Conservation (phyloP, 257 asterid species). For the Ballota nigra region DNA sequence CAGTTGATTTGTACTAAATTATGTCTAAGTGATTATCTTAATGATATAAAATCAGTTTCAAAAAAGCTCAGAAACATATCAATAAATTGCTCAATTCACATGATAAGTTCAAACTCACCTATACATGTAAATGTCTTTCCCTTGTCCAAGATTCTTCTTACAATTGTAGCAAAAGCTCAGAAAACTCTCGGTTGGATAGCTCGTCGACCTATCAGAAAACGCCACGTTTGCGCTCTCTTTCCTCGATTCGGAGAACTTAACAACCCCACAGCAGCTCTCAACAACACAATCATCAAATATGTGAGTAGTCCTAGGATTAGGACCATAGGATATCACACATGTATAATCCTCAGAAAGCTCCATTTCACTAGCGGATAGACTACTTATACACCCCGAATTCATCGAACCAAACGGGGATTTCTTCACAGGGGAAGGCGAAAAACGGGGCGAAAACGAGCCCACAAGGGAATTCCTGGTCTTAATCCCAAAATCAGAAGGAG, state of each 20-base stretch:
- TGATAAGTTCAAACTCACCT: slow-evolving; percentile 40
- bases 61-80: background rate
- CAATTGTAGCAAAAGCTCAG: slow-evolving; percentile 76
- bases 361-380: slow-evolving; percentile 64
- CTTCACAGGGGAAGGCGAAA: slow-evolving; percentile 39
- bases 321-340: slow-evolving; percentile 78
- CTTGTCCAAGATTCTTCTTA: slow-evolving; percentile 72
- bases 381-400: slow-evolving; percentile 34
- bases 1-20: background rate
- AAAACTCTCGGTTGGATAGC: slow-evolving; percentile 64
- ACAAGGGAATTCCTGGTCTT: slow-evolving; percentile 57
- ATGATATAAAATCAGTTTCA: background rate
- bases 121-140: slow-evolving; percentile 78
- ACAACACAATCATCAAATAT: slow-evolving; percentile 82
- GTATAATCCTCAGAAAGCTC: slow-evolving; percentile 95
- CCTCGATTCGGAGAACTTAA: slow-evolving; percentile 41
- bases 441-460: slow-evolving; percentile 44
- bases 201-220: slow-evolving; percentile 28
- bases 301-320: slow-evolving; percentile 80
- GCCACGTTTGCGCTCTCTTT: slow-evolving; percentile 8
- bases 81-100: background rate
- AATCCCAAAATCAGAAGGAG: slow-evolving; percentile 76
- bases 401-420: slow-evolving; percentile 48
- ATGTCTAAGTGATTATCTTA: background rate
- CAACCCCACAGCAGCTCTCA: slow-evolving; percentile 69